Conservation (phyloP, 345 rosid species). For the Salix exigua region DNA sequence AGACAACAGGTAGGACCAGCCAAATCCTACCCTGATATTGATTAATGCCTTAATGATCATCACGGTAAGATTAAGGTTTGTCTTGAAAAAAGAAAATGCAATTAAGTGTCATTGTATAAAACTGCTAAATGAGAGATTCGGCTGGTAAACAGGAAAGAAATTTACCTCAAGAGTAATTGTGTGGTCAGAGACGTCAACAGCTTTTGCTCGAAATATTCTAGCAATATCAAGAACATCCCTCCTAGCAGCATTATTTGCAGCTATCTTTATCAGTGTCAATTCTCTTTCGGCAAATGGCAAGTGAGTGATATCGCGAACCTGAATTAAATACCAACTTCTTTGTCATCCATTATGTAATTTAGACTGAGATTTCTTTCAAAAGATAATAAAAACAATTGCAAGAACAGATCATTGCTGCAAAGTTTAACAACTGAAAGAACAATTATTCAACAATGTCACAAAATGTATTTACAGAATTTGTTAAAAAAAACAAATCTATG, state of each 20-base stretch:
- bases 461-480: background rate
- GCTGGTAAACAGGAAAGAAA: background rate
- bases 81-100: background rate
- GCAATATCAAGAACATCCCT: slow-evolving; percentile 70
- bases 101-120: background rate
- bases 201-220: slow-evolving; percentile 66
- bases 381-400: background rate
- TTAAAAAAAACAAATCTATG: background rate
- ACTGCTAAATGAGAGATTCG: background rate
- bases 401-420: background rate
- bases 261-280: slow-evolving; percentile 59
- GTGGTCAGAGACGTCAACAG: slow-evolving; percentile 72
- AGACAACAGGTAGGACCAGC: background rate
- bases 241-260: slow-evolving; percentile 58
- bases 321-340: slow-evolving; percentile 14
- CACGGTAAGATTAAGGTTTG: background rate
- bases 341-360: slow-evolving; percentile 11
- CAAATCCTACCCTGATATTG: background rate
- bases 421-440: background rate
- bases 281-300: slow-evolving; percentile 72
- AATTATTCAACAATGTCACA: background rate
- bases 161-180: slow-evolving; percentile 68
- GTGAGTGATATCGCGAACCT: slow-evolving; percentile 66
- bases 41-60: background rate
- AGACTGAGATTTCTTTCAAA: background rate